phyloP scores from a whole-genome alignment of 768 basidiomycete species.

The Boletus barrowsii region DNA sequence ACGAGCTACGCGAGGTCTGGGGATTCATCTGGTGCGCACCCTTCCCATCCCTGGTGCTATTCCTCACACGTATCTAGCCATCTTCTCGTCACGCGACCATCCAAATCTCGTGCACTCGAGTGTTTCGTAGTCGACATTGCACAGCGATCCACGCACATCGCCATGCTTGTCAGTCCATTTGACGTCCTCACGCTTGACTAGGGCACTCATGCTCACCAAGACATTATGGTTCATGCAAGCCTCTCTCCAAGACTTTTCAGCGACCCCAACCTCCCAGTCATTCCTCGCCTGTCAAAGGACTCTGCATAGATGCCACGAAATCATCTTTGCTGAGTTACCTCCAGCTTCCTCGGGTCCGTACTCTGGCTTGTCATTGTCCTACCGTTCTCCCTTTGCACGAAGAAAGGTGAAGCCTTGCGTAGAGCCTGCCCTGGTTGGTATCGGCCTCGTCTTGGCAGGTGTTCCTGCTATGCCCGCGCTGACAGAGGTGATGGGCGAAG shows the following conservation, averaged over 20 bases:
- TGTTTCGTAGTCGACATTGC: constrained; percentile 88
- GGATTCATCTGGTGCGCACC: constrained; percentile 75
- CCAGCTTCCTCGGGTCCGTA: constrained; percentile 67
- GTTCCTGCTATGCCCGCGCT: constrained; percentile 73
- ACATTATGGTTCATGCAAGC: constrained; percentile 99
- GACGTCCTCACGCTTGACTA: constrained; percentile 15
- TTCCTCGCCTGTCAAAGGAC: constrained; percentile 92
- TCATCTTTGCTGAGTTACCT: constrained; percentile 89
- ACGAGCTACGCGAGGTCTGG: constrained; percentile 82
- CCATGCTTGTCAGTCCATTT: constrained; percentile 77
- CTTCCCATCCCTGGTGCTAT: background rate
- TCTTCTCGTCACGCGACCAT: constrained; percentile 88
- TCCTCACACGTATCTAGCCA: constrained; percentile 54
- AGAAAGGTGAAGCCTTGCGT: constrained; percentile 70
- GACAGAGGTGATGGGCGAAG: constrained; percentile 70
- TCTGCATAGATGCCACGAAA: constrained; percentile 88
- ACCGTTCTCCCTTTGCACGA: constrained; percentile 46
- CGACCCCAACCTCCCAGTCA: constrained; percentile 56
- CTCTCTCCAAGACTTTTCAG: constrained; percentile 73
- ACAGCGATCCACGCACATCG: constrained; percentile 90
- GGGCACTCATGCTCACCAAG: constrained; percentile 37
- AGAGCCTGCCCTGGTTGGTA: constrained; percentile 77
- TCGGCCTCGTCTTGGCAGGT: constrained; percentile 78
- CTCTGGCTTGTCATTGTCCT: constrained; percentile 49
- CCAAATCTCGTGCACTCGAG: constrained; percentile 89